These are phyloP conservation scores for Phlebopus sp. DNA, from an alignment of 1,284 basidiomycete genomes.

Conservation along the genomic window DNA sequence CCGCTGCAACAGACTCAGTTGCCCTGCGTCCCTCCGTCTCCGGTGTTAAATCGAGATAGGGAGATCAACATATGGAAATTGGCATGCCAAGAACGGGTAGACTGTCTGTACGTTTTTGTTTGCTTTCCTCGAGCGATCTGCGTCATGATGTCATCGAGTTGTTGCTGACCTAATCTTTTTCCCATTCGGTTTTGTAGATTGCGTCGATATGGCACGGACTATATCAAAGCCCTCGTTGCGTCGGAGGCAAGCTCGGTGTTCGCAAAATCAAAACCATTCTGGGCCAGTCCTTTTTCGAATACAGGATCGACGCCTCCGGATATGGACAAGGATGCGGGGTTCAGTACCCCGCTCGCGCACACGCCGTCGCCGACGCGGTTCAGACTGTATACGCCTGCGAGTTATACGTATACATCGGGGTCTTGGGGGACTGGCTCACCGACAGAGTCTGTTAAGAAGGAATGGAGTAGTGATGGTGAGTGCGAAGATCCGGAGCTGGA, in stretches of 20 bases:
- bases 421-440: conserved; percentile 17
- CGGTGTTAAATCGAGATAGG: conserved; percentile 30
- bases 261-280: background rate
- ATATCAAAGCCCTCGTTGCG: conserved; percentile 32
- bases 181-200: conserved; percentile 16
- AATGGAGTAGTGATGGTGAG: conserved; percentile 15
- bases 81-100: conserved; percentile 33
- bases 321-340: background rate
- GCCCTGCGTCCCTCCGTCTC: conserved; percentile 25
- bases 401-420: conserved; percentile 27
- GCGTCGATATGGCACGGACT: conserved; percentile 31
- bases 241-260: conserved; percentile 22
- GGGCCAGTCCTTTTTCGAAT: background rate
- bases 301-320: background rate
- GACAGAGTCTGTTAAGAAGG: conserved; percentile 9
- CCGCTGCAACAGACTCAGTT: conserved; percentile 24
- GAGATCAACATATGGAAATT: conserved; percentile 34
- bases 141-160: conserved; percentile 6
- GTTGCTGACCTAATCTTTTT: conserved; percentile 1
- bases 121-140: conserved; percentile 9
- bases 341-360: background rate
- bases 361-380: conserved; percentile 25
- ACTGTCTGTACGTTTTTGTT: conserved; percentile 26
- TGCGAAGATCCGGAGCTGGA: conserved; percentile 18
- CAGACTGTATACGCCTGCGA: conserved; percentile 30